Conservation (phyloP, 345 rosid genomes). For the Populus davidiana region DNA sequence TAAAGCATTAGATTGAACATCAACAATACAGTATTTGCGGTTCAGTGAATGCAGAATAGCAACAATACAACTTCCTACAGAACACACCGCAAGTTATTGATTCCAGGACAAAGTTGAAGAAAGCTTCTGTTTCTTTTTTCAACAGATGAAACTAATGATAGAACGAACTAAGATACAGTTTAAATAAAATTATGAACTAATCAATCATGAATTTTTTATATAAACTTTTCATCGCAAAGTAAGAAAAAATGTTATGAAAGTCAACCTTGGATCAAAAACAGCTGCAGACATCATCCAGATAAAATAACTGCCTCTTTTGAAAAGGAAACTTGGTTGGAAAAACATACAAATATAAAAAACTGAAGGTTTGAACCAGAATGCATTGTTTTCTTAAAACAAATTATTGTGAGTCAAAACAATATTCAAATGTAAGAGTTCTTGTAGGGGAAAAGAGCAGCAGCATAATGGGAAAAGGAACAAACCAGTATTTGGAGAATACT, state of each 20-base stretch:
- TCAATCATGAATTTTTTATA: not conserved
- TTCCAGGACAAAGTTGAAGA: not conserved
- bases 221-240: not conserved
- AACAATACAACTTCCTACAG: not conserved
- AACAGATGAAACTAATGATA: no score
- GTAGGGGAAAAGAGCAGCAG: not conserved
- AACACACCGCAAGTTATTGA: not conserved
- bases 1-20: no score
- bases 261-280: not conserved
- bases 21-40: not conserved
- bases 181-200: not conserved
- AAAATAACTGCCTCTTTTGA: not conserved
- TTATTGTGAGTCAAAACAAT: not conserved
- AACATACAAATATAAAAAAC: not conserved
- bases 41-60: not conserved
- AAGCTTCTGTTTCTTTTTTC: not conserved
- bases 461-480: constrained; percentile 19
- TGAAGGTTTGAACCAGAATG: not conserved
- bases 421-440: not conserved
- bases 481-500: constrained; percentile 78
- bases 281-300: not conserved
- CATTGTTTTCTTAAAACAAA: not conserved
- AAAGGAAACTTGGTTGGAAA: no score
- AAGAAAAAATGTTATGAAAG: not conserved
- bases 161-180: not conserved